These are phyloP conservation scores for Protostelium mycophagum DNA, from an alignment of 78 protist species.

Conservation along the genomic window DNA sequence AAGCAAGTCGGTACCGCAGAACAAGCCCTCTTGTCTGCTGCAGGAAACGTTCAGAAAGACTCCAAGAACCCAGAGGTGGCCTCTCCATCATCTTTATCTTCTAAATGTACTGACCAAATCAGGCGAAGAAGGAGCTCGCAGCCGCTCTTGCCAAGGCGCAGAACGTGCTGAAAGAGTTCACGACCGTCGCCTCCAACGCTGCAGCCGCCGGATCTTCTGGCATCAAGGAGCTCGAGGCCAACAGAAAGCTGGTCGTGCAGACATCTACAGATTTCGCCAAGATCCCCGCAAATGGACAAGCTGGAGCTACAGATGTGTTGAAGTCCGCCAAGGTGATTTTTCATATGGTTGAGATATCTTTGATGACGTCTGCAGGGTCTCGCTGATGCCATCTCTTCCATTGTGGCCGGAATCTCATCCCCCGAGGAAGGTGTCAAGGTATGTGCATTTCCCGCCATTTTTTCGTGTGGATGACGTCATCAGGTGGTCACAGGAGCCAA, in stretches of 20 bases:
- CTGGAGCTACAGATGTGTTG: constrained; percentile 49
- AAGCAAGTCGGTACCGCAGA: background rate
- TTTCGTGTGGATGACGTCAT: too few relatives aligned
- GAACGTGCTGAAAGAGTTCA: background rate
- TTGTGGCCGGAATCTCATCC: constrained; percentile 12
- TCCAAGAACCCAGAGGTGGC: background rate
- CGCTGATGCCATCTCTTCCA: constrained; percentile 47
- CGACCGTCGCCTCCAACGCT: background rate
- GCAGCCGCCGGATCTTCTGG: background rate
- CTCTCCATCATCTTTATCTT: too few relatives aligned
- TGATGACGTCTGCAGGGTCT: too few relatives aligned
- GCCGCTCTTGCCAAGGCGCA: background rate
- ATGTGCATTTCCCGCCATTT: too few relatives aligned
- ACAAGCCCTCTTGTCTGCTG: background rate
- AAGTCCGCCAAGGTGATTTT: constrained; percentile 55
- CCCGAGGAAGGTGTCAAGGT: constrained; percentile 47
- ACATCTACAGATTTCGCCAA: background rate
- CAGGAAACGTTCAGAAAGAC: background rate
- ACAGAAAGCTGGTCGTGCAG: background rate
- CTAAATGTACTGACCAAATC: too few relatives aligned
- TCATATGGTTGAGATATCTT: too few relatives aligned
- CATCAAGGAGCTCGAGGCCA: background rate
- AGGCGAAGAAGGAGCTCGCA: constrained; percentile 11
- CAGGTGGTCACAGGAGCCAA: constrained; percentile 13
- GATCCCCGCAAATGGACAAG: constrained; percentile 12